phyloP scores from a whole-genome alignment of 2,329 filamentous ascomycete genomes.

The Anisogramma anomala region DNA sequence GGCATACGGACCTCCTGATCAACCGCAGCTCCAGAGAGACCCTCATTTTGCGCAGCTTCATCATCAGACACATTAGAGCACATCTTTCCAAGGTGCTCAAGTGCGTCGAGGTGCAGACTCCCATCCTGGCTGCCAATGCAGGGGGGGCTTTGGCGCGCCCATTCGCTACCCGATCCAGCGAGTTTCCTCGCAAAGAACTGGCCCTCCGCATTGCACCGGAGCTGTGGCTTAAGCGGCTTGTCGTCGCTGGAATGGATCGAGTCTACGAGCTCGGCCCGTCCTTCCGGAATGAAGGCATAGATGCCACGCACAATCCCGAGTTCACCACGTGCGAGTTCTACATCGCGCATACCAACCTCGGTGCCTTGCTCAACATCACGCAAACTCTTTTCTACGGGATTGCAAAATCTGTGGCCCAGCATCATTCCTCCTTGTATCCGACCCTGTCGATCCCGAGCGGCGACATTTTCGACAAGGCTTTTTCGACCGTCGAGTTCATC shows the following conservation, averaged over 20 bases:
- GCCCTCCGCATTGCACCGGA: constrained; percentile 85
- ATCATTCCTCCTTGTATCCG: neutral
- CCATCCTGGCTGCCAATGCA: constrained; percentile 69
- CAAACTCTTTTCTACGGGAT: constrained; percentile 57
- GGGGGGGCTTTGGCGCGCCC: constrained; percentile 82
- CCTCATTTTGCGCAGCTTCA: constrained; percentile 59
- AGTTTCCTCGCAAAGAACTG: constrained; percentile 60
- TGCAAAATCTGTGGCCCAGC: constrained; percentile 23
- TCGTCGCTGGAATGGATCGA: constrained; percentile 76
- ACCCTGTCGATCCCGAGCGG: neutral
- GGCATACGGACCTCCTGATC: constrained; percentile 78
- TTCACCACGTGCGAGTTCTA: constrained; percentile 99
- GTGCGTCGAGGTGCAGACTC: constrained; percentile 66
- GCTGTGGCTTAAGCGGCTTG: constrained; percentile 83
- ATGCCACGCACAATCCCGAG: constrained; percentile 89
- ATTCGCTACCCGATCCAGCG: constrained; percentile 69
- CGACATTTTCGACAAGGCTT: constrained; percentile 2
- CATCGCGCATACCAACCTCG: constrained; percentile 67
- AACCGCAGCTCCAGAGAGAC: constrained; percentile 57
- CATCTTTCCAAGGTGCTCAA: constrained; percentile 41
- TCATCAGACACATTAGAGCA: constrained; percentile 56
- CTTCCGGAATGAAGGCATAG: constrained; percentile 89
- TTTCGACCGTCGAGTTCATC: constrained; percentile 62
- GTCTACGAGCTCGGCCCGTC: constrained; percentile 89
- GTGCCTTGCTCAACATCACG: constrained; percentile 64